Base-by-base conservation (phyloP, 176 grass and related monocot genomes). In the Lolium multiflorum region DNA sequence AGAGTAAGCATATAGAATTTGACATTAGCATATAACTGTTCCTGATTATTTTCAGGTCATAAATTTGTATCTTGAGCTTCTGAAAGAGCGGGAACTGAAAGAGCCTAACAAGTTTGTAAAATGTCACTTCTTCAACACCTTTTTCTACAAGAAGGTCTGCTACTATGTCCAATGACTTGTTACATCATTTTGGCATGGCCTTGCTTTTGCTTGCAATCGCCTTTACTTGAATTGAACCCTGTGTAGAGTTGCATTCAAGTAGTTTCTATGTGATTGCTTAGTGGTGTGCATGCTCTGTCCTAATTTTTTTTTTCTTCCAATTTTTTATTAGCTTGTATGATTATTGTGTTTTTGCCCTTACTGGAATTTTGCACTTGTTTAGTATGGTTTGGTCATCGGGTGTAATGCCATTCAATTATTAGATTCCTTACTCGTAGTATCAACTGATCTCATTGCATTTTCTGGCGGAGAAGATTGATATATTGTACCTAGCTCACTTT, bases 61-160 rank as follows among this genome's bases (percentile, higher is more conserved):
- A 84, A 95, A 95, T 91, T 81, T 95, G 28, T 95, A 95, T 84
- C 93, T 95, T 89, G 91, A 93, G 71, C 83, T 95, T 44, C 87
- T 95, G 79, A 95, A 95, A 86, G 91, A 95, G 78, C 89, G 93
- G 80, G 91, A 91, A 68, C 71, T 72, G 84, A 93, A 91, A 76
- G 86, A 95, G 61, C 89, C 81, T 65, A 77, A 15, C 16, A 93
- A 91, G 38, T 95, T 95, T 72, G 51, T 95, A 72, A 95, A 91
- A 87, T 95, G 91, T 25, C 93, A 95, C 85, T 95, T 93, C 81
- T 95, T 93, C 89, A 95, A 87, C 75, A 95, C 91, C 28, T 95
- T 95, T 87, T 95, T 95, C 81, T 93, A 85, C 80, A 95, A 95
- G 50, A 95, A 93, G 93, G 93, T 95, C 6, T 2, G 11, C 14